Conservation (phyloP, 495 filamentous ascomycete genomes). For the Aspergillus coremiiformis region DNA sequence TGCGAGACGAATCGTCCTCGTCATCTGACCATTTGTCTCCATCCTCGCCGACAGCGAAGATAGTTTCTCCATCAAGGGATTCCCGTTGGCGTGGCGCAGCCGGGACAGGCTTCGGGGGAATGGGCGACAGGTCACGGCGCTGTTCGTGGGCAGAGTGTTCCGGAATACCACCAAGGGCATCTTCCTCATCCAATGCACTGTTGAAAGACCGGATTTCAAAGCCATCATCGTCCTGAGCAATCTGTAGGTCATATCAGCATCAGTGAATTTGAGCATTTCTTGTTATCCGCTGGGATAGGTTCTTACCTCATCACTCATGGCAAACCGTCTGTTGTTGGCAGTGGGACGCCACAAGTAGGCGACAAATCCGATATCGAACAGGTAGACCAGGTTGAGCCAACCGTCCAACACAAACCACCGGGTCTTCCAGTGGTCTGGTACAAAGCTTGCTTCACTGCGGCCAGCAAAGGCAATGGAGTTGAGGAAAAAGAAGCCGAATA, state of each 20-base stretch:
- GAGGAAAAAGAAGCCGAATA: slow-evolving; percentile 93
- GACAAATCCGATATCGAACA: slow-evolving; percentile 83
- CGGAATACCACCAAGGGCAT: slow-evolving; percentile 37
- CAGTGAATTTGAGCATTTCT: background rate
- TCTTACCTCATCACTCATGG: slow-evolving; percentile 91
- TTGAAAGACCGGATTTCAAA: slow-evolving; percentile 95
- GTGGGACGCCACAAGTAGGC: slow-evolving; percentile 98
- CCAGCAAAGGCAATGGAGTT: slow-evolving; percentile 93
- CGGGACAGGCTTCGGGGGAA: slow-evolving; percentile 45
- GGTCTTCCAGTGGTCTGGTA: slow-evolving; percentile 91
- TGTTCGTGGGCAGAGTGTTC: slow-evolving; percentile 24
- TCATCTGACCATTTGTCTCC: slow-evolving; percentile 66
- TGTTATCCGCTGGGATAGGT: background rate
- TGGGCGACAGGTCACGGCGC: slow-evolving; percentile 40
- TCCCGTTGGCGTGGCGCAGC: slow-evolving; percentile 46
- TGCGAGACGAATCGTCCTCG: slow-evolving; percentile 48
- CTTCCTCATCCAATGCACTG: slow-evolving; percentile 68
- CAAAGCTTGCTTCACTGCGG: slow-evolving; percentile 72
- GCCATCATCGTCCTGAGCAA: slow-evolving; percentile 97
- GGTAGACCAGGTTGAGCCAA: slow-evolving; percentile 95
- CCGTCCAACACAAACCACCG: slow-evolving; percentile 97
- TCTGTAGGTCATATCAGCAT: slow-evolving; percentile 39
- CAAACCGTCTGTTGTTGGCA: slow-evolving; percentile 92
- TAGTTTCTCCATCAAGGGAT: slow-evolving; percentile 84
- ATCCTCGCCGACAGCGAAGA: slow-evolving; percentile 88